Conservation (phyloP, 1,139 yeast species). For the Spencermartinsiella ligniputridi region DNA sequence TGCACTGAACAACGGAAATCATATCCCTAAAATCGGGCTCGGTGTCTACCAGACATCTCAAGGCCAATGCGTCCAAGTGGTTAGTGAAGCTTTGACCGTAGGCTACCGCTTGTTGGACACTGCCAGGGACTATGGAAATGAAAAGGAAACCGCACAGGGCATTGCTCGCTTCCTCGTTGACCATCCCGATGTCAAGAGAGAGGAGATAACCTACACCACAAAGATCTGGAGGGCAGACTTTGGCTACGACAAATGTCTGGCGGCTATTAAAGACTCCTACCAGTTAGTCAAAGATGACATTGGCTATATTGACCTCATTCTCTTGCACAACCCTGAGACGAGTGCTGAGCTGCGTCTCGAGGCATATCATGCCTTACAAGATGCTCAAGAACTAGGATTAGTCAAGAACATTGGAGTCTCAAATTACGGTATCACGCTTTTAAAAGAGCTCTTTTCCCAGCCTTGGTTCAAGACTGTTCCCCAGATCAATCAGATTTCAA, state of each 20-base stretch:
- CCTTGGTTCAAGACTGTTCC: conserved; percentile 42
- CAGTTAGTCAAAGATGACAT: conserved; percentile 46
- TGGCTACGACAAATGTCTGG: conserved; percentile 52
- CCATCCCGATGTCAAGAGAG: conserved; percentile 33
- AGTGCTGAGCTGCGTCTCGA: conserved; percentile 32
- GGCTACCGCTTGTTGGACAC: conserved; percentile 73
- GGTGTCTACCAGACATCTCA: conserved; percentile 52
- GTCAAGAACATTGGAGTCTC: conserved; percentile 43
- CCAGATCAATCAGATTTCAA: conserved; percentile 48
- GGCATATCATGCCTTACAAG: conserved; percentile 45
- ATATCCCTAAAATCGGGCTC: conserved; percentile 56
- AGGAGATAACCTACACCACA: conserved; percentile 67
- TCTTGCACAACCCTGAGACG: conserved; percentile 39
- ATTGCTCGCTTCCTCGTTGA: conserved; percentile 42
- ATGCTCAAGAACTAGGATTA: conserved; percentile 29
- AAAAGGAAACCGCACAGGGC: conserved; percentile 48
- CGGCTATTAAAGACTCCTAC: conserved; percentile 46
- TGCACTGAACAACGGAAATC: conserved; percentile 24
- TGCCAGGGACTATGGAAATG: conserved; percentile 56
- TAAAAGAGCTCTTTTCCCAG: conserved; percentile 37
- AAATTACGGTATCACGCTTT: conserved; percentile 40
- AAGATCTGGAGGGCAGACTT: conserved; percentile 58
- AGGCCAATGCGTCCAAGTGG: conserved; percentile 36
- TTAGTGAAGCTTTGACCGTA: conserved; percentile 47
- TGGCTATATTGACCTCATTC: conserved; percentile 44